These are phyloP conservation scores for Paramecium bursaria DNA, from an alignment of 73 alveolate species.

Conservation along the genomic window DNA sequence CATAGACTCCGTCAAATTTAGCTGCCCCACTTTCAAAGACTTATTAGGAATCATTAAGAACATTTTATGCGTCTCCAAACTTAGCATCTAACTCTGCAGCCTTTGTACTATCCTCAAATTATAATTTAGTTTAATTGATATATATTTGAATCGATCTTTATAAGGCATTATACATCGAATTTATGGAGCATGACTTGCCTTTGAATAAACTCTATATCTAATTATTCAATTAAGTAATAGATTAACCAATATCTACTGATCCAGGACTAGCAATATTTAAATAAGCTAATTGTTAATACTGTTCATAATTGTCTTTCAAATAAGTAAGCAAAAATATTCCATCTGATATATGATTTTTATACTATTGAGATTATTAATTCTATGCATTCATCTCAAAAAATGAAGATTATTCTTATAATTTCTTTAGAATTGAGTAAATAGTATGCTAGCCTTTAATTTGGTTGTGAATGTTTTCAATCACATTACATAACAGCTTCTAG, in stretches of 20 bases:
- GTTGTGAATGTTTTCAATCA: constrained; percentile 1
- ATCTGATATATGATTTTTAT: constrained; percentile 22
- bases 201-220: constrained; percentile 7
- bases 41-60: not conserved
- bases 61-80: constrained; percentile 9
- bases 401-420: constrained; percentile 15
- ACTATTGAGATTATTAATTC: not conserved
- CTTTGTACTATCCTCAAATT: constrained; percentile 43
- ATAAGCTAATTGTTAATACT: not conserved
- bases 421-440: not conserved
- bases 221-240: not conserved
- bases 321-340: constrained; percentile 1
- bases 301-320: constrained; percentile 25
- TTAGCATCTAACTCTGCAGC: constrained; percentile 52
- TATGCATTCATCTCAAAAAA: constrained; percentile 52
- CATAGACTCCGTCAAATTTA: constrained; percentile 21
- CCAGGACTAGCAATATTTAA: constrained; percentile 24
- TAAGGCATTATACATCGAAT: not conserved
- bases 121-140: not conserved
- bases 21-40: not conserved
- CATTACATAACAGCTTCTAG: not conserved
- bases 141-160: not conserved
- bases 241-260: constrained; percentile 19
- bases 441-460: not conserved
- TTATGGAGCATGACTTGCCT: constrained; percentile 1